phyloP scores from a whole-genome alignment of 176 grass and related monocot genomes.

The Musa acuminata region DNA sequence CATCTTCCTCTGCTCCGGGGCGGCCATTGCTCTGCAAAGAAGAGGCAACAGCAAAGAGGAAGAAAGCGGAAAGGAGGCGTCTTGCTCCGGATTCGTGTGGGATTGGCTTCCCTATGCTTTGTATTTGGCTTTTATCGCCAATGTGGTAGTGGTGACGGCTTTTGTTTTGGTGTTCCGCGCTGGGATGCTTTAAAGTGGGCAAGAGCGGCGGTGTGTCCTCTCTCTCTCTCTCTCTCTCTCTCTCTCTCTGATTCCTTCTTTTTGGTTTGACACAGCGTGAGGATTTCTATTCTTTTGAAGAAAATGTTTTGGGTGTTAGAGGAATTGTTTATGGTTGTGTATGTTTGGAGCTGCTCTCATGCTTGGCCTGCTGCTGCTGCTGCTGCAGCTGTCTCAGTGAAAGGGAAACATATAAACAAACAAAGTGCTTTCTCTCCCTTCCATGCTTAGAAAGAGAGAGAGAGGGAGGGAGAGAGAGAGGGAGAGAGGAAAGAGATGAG shows the following conservation, averaged over 20 bases:
- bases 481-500: neutral
- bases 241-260: neutral
- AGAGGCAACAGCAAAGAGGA: too few species aligned
- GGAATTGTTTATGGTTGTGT: constrained; percentile 2
- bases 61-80: too few species aligned
- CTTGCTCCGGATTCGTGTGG: too few species aligned
- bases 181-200: too few species aligned
- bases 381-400: neutral
- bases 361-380: neutral
- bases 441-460: neutral
- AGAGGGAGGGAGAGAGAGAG: neutral
- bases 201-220: neutral
- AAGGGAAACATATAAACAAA: neutral
- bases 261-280: neutral
- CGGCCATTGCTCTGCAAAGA: neutral
- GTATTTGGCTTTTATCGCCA: too few species aligned
- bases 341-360: neutral
- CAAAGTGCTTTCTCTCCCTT: constrained; percentile 1
- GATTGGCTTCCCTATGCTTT: too few species aligned
- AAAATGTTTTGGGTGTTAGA: neutral
- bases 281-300: constrained; percentile 9
- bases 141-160: too few species aligned
- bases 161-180: too few species aligned
- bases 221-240: neutral
- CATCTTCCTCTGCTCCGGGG: neutral